Conservation (phyloP, 2,329 filamentous ascomycete species). For the Epichloe coenophiala region DNA sequence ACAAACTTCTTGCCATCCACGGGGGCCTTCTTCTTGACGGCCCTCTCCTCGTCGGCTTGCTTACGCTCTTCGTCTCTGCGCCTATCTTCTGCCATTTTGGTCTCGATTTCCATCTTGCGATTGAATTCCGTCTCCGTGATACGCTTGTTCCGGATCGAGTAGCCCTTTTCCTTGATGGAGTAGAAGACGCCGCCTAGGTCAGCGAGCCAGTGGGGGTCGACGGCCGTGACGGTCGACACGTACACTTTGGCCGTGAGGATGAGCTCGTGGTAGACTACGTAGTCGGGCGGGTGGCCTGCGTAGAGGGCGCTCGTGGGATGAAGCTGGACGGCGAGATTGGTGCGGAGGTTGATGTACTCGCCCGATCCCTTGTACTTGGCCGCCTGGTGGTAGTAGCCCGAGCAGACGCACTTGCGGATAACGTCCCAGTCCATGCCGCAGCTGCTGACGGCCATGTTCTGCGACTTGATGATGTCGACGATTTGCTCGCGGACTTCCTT, state of each 20-base stretch:
- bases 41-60: conserved; percentile 34
- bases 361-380: conserved; percentile 92
- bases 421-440: conserved; percentile 97
- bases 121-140: conserved; percentile 90
- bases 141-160: conserved; percentile 71
- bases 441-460: conserved; percentile 75
- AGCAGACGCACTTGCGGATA: conserved; percentile 91
- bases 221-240: conserved; percentile 91
- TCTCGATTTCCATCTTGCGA: conserved; percentile 81
- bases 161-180: conserved; percentile 93
- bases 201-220: conserved; percentile 94
- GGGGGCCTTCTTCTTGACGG: conserved; percentile 21
- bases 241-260: conserved; percentile 96
- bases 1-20: conserved; percentile 41
- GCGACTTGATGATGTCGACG: conserved; percentile 83
- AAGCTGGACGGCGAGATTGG: conserved; percentile 83
- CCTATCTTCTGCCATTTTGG: conserved; percentile 81
- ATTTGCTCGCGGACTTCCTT: conserved; percentile 93
- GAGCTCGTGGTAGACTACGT: conserved; percentile 94
- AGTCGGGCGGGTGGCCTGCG: conserved; percentile 89
- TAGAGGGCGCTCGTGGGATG: conserved; percentile 92
- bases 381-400: conserved; percentile 95
- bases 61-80: conserved; percentile 47
- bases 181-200: conserved; percentile 97
- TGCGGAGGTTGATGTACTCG: conserved; percentile 93